Evolutionary conservation across 176 grass and related monocot genomes (phyloP), one percentile per base, ranked within the genome.

Genomic region (Carex myosuroides): DNA sequence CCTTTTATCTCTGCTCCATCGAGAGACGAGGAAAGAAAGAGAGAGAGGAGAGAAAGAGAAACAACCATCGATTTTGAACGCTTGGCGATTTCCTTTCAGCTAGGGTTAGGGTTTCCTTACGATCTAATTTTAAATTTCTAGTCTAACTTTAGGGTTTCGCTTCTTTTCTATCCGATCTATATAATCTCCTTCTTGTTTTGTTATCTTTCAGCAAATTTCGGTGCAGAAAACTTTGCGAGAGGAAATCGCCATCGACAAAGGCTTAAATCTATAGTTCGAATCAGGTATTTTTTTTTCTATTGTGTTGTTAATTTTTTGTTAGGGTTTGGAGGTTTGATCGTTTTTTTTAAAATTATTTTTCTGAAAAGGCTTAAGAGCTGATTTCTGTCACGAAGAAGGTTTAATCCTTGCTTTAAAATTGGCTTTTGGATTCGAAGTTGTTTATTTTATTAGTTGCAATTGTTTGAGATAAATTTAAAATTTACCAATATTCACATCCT

Each of bases 171-270:
- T 71, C 26, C 16, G 91, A 89, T 91, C 85, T 81, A 21, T 35
- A 81, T 83, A n/a, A 30, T 74, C 37, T 39, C 4, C 4, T 5
- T 39, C 4, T 35, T 42, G 9, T 42, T 82, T 75, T 66, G 86
- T 64, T 75, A 30, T 24, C 71, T n/a, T 76, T 80, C 81, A 94
- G 94, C 88, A 88, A 94, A 89, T 63, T 85, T 84, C 13, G 21
- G 13, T 30, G 64, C 64, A 53, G 60, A 69, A 83, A 83, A 68
- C 58, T 83, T 83, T 66, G 60, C 41, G 58, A 87, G 30, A 54
- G 75, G 76, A 71, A 79, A 75, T 81, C 63, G 54, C 55, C 82
- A 70, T 57, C 87, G 81, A 64, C 75, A 66, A 90, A 92, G 86
- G 86, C 79, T 64, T 24, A 20, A 22, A 65, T 81, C 79, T 63